These are phyloP conservation scores for Puccinia novopanici DNA, from an alignment of 1,284 basidiomycete genomes.

Conservation along the genomic window DNA sequence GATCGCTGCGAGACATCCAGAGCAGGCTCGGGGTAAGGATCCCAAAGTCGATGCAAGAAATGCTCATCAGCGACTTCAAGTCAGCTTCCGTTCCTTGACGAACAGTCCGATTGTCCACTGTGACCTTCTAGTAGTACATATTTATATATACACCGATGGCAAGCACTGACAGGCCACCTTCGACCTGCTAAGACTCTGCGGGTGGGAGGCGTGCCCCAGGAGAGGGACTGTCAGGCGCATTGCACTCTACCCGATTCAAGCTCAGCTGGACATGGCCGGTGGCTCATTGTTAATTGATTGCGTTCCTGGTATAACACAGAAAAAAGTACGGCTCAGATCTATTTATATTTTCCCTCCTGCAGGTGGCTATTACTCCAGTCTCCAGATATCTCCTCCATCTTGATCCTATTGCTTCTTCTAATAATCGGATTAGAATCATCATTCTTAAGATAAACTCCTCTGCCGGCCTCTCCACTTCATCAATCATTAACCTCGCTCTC, in stretches of 20 bases:
- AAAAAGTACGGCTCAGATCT: background rate
- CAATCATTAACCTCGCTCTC: background rate
- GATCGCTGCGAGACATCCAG: too few species aligned
- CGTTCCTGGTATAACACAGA: background rate
- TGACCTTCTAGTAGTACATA: too few species aligned
- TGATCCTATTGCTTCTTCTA: conserved; percentile 7
- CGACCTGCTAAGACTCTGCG: background rate
- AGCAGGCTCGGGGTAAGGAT: too few species aligned
- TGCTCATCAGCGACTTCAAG: too few species aligned
- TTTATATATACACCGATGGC: too few species aligned
- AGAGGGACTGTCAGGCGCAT: background rate
- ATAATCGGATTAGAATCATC: background rate
- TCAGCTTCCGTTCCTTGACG: too few species aligned
- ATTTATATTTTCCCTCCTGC: background rate
- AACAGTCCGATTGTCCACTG: too few species aligned
- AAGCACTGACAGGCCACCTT: background rate
- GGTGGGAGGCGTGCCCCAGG: background rate
- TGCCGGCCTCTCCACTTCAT: background rate
- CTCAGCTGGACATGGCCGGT: background rate
- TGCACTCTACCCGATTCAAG: background rate
- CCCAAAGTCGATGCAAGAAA: too few species aligned
- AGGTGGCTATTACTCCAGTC: background rate
- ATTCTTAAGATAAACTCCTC: background rate
- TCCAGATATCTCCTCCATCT: too few species aligned
- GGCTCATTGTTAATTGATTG: background rate